Conservation (phyloP, 495 filamentous ascomycete species). For the Penicillium flavigenum region DNA sequence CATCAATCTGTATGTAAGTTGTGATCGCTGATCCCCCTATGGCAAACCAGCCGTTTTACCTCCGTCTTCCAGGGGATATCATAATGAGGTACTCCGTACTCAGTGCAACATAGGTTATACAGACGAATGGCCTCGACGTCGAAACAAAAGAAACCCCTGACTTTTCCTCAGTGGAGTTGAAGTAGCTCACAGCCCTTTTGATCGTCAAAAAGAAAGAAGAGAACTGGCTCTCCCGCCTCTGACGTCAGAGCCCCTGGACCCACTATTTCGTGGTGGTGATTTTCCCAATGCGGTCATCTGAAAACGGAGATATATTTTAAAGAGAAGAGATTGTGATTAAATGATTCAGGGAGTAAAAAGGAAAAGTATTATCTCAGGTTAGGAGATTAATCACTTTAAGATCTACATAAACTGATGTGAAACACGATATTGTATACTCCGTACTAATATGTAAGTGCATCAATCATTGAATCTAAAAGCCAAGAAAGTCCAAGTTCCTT, state of each 20-base stretch:
- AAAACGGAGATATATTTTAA: neutral
- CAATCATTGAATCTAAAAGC: neutral
- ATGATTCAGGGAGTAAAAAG: too few species aligned
- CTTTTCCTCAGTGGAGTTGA: neutral
- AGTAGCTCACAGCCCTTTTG: constrained; percentile 1
- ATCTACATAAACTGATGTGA: neutral
- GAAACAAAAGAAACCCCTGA: neutral
- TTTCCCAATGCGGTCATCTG: neutral
- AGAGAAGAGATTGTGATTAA: too few species aligned
- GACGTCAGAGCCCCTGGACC: constrained; percentile 15
- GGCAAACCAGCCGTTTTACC: neutral
- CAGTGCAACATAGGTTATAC: neutral
- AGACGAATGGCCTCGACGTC: neutral
- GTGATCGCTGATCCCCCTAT: neutral
- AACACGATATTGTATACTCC: neutral
- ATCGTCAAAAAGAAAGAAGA: neutral
- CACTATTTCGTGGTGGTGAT: neutral
- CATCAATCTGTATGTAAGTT: too few species aligned
- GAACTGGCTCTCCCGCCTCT: constrained; percentile 8
- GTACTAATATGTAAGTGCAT: neutral
- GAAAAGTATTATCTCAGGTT: too few species aligned
- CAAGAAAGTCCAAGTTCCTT: constrained; percentile 5
- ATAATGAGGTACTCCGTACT: neutral
- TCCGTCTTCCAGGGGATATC: too few species aligned
- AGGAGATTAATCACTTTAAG: neutral